Base-by-base conservation (phyloP, 345 rosid species). In the Dimocarpus longan region DNA sequence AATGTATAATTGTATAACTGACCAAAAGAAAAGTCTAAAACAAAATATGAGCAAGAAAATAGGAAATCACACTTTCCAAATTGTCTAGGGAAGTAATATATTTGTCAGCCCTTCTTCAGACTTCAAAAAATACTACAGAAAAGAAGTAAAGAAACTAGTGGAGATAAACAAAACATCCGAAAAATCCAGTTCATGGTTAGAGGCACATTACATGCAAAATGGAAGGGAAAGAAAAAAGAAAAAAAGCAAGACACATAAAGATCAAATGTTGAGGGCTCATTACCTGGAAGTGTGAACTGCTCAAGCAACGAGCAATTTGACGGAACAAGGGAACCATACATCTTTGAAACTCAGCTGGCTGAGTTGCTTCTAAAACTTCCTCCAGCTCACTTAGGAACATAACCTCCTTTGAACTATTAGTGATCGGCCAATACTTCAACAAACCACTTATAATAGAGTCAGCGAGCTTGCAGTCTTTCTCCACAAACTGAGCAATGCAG, bases 211-310 rank as follows among this genome's bases (percentile, higher is more conserved):
- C 16, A 70, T 16, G 9, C 13, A n/a, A 42, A 24, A 44, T n/a
- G 56, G 18, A 12, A 46, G 28, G 28, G 28, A 1, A 0, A 57
- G 7, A 42, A 21, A n/a, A n/a, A n/a, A n/a, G 22, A 76, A 42
- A 81, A 71, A 13, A 18, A 6, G 5, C 8, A 63, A 57, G 19
- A 46, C 39, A 42, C 68, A 28, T 26, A 8, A 68, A 64, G 50
- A 26, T 71, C 15, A 72, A 46, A 64, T 39, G 60, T 70, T 13
- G 42, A 76, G 7, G 42, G 57, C 80, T 78, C 10, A 68, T 76
- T 84, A 92, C 96, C 96, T 92, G 96, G 77, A 92, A 92, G 84
- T 92, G 96, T 62, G 87, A 86, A 80, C 96, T 89, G 86, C 88
- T 87, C 82, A 92, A 82, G 67, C 96, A 89, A 76, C 89, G 86